Conservation (phyloP, 495 filamentous ascomycete genomes). For the Schizothecium vesticola region DNA sequence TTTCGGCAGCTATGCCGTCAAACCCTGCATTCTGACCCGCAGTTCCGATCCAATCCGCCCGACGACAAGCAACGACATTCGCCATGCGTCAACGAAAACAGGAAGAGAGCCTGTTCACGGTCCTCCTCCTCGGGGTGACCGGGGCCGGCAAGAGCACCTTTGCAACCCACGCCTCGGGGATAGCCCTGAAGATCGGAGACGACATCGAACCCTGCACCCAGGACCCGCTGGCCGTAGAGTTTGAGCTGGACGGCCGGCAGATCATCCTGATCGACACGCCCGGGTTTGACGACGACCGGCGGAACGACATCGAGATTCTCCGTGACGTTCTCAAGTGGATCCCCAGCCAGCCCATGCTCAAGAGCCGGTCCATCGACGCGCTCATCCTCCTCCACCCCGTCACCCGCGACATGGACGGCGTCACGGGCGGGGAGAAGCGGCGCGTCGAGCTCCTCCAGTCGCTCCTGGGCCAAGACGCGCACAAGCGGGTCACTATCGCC, state of each 20-base stretch:
- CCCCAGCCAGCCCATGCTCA: background rate
- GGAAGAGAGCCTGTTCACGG: no score
- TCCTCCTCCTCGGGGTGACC: conserved; percentile 4
- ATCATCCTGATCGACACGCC: conserved; percentile 39
- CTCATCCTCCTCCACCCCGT: conserved; percentile 6
- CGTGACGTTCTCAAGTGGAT: conserved; percentile 28
- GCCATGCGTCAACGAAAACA: no score
- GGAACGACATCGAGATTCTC: conserved; percentile 38
- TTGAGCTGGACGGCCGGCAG: background rate
- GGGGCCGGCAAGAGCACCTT: conserved; percentile 10
- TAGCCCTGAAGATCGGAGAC: conserved; percentile 2
- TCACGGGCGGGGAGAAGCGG: background rate
- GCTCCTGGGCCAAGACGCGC: background rate
- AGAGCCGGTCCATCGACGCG: background rate
- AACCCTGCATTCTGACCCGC: background rate
- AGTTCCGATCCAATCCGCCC: background rate
- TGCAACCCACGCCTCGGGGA: background rate
- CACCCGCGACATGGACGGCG: no score
- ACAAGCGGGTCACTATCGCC: background rate
- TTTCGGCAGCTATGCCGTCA: background rate
- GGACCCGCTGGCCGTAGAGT: conserved; percentile 1
- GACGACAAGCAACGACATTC: no score
- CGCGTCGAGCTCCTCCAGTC: background rate
- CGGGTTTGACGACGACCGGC: conserved; percentile 41
- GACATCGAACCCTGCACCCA: conserved; percentile 4